Evolutionary conservation across 331 rosid species (phyloP), one percentile per base, ranked within the genome.

Genomic region (Dryas integrifolia): DNA sequence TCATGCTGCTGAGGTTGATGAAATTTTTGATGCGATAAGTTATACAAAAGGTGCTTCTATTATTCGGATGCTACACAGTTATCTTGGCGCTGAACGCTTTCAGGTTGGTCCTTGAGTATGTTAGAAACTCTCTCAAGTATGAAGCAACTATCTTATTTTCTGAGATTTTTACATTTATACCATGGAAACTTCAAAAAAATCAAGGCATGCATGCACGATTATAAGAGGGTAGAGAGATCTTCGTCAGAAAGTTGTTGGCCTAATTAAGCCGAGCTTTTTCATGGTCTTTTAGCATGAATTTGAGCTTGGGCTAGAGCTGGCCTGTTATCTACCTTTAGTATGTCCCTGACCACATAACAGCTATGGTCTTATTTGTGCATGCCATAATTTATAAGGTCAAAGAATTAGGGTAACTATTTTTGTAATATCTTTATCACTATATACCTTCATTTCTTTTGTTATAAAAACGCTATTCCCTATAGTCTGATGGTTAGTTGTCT

Each of bases 31-130:
- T 65, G 89, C 98, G 6, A 91, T 93, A 66, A 91, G 98, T 78
- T 91, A 93, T 35, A 82, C 81, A 50, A 93, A 93, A 85, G 98
- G 98, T 61, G 98, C 98, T 74, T 87, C 98, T 70, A 91, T 93
- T 62, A 93, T 93, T 67, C 85, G 94, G 81, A 91, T 93, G 97
- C 88, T 93, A 45, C 97, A 93, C 69, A 87, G 91, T 80, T 93
- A 91, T 79, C 96, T 93, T n/a, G 98, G 98, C 57, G 96, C 96
- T 4, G 86, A 89, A 60, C 39, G 76, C 79, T 93, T 93, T 86
- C 98, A 93, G 96, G 98, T 91, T 58, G 65, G 82, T 80, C 61
- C 50, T 63, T 80, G 41, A 13, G 11, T 76, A 58, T 79, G 5
- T 64, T 56, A 2, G 43, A 40, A 7, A 9, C 7, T 18, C 14